Conservation (phyloP, 108 stramenopile species). For the Nitzschia sp. region DNA sequence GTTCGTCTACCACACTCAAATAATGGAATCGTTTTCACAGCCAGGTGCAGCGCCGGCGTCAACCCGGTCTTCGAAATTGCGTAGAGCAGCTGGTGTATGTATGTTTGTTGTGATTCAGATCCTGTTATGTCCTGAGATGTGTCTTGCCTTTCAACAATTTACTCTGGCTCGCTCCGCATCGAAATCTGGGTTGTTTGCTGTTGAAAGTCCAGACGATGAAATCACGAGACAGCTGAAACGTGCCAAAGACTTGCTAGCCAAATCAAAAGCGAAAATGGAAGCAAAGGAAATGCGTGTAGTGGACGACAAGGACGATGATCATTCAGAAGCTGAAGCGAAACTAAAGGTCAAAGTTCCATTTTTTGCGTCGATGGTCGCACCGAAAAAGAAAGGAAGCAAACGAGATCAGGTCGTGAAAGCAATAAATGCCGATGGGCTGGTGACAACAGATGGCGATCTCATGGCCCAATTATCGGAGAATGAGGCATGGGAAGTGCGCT, state of each 20-base stretch:
- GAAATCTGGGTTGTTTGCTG: neutral
- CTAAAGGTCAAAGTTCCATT: conserved; percentile 24
- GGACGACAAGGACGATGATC: neutral
- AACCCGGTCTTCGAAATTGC: neutral
- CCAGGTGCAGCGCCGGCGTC: too few species aligned
- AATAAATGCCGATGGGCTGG: conserved; percentile 43
- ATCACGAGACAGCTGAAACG: conserved; percentile 32
- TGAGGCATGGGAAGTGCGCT: conserved; percentile 74
- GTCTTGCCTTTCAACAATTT: neutral
- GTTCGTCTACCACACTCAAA: too few species aligned
- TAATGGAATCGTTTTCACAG: too few species aligned
- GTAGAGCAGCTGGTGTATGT: neutral
- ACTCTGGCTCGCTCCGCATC: neutral
- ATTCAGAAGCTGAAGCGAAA: neutral
- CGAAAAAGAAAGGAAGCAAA: conserved; percentile 11
- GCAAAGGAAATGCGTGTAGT: conserved; percentile 6
- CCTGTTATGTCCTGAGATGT: neutral
- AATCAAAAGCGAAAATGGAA: conserved; percentile 43
- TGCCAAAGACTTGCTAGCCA: conserved; percentile 39
- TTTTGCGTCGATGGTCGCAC: conserved; percentile 14
- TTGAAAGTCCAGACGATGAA: conserved; percentile 27
- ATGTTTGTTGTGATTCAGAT: neutral
- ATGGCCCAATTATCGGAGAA: conserved; percentile 73
- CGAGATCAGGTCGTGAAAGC: conserved; percentile 39
- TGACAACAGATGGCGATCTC: conserved; percentile 72